Base-by-base conservation (phyloP, 2,329 filamentous ascomycete genomes). In the Epichloe glyceriae region DNA sequence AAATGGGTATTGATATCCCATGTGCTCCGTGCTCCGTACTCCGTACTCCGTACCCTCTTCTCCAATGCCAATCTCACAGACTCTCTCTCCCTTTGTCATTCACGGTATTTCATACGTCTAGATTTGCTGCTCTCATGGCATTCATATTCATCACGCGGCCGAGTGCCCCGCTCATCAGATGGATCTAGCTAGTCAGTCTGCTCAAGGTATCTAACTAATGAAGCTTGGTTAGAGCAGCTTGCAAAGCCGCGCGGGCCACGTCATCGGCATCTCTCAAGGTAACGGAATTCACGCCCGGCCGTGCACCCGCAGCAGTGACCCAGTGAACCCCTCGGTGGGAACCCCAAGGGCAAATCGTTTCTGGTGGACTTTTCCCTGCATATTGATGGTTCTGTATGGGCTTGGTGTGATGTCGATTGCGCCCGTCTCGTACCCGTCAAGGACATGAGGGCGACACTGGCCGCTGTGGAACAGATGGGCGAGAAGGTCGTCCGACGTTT, bases 321-420 rank as follows among this genome's bases (percentile, higher is more conserved):
- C 50, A 52, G 15, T 52, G 50, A 6, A 52, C 50, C 10, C 50
- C 20, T 52, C 50, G 1, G 50, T 52, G 17, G 50, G 50, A 19
- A 52, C 38, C 4, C 50, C 50, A 5, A 52, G 33, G 3, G 42
- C 50, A 11, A 50, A 52, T 26, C 50, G 46, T n/a, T n/a, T 50
- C 40, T 47, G 33, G 5, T 52, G 50, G 20, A 37, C 37, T n/a
- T 22, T 37, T 6, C 50, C 50, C 5, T 45, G 34, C 8, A 4
- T 34, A 22, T 52, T 30, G 6, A 52, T 19, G 4, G n/a, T 42
- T 4, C 17, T 30, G 15, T 52, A 52, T 7, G 50, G 50, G 30
- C 47, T 52, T 4, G 34, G 5, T 3, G 50, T 52, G 8, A 52
- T 46, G 17, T 52, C 50, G 17, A 52, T 41, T 11, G 40, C 46